These are phyloP conservation scores for Actinomortierella ambigua DNA, from an alignment of 371 early-diverging fungal species.

Conservation along the genomic window DNA sequence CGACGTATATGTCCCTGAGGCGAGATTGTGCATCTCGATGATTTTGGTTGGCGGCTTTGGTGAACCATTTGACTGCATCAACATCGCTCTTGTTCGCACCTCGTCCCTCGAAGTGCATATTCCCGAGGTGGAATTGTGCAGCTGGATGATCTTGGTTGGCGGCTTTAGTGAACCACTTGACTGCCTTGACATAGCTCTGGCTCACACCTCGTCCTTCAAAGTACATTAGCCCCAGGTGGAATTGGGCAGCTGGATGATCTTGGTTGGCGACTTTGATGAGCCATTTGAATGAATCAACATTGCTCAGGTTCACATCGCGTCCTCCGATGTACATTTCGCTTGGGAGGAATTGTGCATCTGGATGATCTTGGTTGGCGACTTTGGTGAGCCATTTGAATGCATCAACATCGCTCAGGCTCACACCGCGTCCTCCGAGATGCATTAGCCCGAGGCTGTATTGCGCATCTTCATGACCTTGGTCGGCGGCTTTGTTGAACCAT, in stretches of 20 bases:
- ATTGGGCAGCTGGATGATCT: slow-evolving; percentile 75
- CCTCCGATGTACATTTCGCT: slow-evolving; percentile 85
- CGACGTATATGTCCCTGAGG: no score
- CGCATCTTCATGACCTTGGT: no score
- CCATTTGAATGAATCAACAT: slow-evolving; percentile 70
- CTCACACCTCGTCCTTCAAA: slow-evolving; percentile 83
- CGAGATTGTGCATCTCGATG: slow-evolving; percentile 55
- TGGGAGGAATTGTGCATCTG: slow-evolving; percentile 66
- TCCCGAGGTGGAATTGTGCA: slow-evolving; percentile 80
- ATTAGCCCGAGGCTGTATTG: no score
- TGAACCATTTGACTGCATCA: no score
- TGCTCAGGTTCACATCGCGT: slow-evolving; percentile 72
- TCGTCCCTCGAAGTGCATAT: no score
- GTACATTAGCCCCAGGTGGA: slow-evolving; percentile 84
- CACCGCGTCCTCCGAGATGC: no score
- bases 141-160: slow-evolving; percentile 81
- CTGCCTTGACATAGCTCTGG: slow-evolving; percentile 64
- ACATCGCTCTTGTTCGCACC: no score
- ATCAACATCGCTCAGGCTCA: no score
- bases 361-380: slow-evolving; percentile 77
- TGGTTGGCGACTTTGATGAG: slow-evolving; percentile 66
- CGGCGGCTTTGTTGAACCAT: no score
- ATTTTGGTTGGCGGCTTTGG: no score
- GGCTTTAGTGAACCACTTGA: slow-evolving; percentile 71
- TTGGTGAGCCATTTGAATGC: slow-evolving; percentile 78